A percentile compares a stretch with the other conserved stretches of the same genome.
These are phyloP conservation scores for Reutealis trisperma DNA, from an alignment of 345 rosid species.

Conservation along the genomic window DNA sequence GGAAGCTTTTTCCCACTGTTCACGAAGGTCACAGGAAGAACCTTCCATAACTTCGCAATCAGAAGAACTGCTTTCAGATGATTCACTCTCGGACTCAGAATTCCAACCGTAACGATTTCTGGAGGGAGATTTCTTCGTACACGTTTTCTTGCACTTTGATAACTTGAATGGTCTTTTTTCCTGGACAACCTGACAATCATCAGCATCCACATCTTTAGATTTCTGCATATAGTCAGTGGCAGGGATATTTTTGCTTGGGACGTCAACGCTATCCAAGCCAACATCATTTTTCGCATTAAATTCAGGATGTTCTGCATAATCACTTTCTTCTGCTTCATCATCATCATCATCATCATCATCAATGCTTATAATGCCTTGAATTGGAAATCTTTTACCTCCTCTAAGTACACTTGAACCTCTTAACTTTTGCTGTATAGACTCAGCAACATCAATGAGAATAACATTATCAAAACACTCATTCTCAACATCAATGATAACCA, in stretches of 20 bases:
- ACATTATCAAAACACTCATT: conserved; percentile 51
- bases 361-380: conserved; percentile 52
- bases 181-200: conserved; percentile 43
- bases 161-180: conserved; percentile 43
- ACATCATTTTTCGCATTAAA: conserved; percentile 24
- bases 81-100: conserved; percentile 16
- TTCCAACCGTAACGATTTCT: conserved; percentile 24
- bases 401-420: conserved; percentile 35
- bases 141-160: conserved; percentile 45
- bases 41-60: conserved; percentile 51
- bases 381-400: conserved; percentile 34
- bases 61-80: conserved; percentile 20
- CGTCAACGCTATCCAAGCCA: conserved; percentile 39
- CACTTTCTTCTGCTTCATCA: conserved; percentile 54
- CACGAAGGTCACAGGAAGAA: conserved; percentile 51
- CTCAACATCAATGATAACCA: conserved; percentile 70
- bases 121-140: conserved; percentile 14
- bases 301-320: conserved; percentile 26
- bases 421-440: conserved; percentile 42
- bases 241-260: conserved; percentile 38
- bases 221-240: conserved; percentile 23
- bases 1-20: conserved; percentile 68
- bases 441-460: conserved; percentile 58
- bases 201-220: conserved; percentile 31
- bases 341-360: conserved; percentile 51